A percentile compares a stretch with the other conserved stretches of the same genome.
These are phyloP conservation scores for Aspergillus novofumigatus DNA, from an alignment of 2,329 filamentous ascomycete species.

Conservation along the genomic window DNA sequence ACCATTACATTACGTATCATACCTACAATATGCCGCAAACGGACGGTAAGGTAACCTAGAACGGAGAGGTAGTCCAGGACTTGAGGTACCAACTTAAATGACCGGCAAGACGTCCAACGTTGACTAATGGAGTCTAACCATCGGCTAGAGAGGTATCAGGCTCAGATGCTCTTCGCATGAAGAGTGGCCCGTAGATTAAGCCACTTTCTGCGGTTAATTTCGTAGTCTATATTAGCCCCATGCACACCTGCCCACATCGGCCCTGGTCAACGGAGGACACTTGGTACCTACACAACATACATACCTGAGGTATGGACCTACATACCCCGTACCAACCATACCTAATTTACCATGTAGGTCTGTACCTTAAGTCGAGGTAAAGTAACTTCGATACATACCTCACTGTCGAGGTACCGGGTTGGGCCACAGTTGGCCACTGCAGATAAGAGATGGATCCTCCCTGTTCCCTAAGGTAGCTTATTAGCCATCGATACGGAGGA, in stretches of 20 bases:
- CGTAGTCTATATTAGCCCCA: constrained; percentile 7
- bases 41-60: neutral
- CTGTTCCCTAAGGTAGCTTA: no score
- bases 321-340: no score
- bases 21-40: neutral
- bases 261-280: no score
- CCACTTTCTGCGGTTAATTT: neutral
- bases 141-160: no score
- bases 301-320: no score
- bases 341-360: neutral
- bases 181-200: neutral
- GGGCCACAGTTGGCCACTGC: no score
- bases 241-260: constrained; percentile 12
- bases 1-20: neutral
- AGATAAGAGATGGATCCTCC: no score
- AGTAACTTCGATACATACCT: neutral
- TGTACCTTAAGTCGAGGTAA: neutral
- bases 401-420: no score
- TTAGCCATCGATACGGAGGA: no score
- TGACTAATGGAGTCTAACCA: no score
- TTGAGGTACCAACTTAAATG: neutral
- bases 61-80: neutral
- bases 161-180: neutral
- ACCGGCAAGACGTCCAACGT: neutral
- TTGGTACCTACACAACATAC: no score